phyloP scores from a whole-genome alignment of 2,329 filamentous ascomycete species.

The Exophiala phaeomuriformis region DNA sequence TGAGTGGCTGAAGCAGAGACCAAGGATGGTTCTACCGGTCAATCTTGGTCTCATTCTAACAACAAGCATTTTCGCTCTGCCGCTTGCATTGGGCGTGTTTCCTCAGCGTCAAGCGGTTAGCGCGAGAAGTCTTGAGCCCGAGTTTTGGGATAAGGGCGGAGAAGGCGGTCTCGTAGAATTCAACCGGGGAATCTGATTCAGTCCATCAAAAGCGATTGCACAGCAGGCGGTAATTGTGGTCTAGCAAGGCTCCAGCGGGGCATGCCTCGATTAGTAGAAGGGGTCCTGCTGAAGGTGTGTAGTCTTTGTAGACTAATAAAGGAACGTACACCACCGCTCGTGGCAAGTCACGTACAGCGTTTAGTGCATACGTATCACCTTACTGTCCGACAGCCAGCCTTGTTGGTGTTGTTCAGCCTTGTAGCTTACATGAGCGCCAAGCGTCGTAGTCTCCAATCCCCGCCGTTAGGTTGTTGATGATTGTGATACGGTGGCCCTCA shows the following conservation, averaged over 20 bases:
- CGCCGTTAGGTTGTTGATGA: not conserved
- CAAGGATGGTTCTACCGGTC: slow-evolving; percentile 68
- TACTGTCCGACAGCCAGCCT: not conserved
- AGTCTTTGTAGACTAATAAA: no score
- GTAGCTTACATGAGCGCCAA: not conserved
- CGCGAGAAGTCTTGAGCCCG: not conserved
- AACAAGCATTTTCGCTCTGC: slow-evolving; percentile 81
- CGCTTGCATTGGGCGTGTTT: slow-evolving; percentile 83
- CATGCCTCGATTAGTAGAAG: no score
- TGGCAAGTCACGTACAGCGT: no score
- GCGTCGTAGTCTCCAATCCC: not conserved
- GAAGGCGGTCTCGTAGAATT: slow-evolving; percentile 83
- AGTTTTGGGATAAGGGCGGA: slow-evolving; percentile 57
- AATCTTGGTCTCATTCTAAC: slow-evolving; percentile 81
- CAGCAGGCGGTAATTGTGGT: no score
- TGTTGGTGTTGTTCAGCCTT: not conserved
- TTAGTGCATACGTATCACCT: no score
- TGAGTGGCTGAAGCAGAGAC: slow-evolving; percentile 70
- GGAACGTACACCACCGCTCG: no score
- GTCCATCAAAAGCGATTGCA: no score
- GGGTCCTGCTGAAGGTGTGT: no score
- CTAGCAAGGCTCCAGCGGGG: no score
- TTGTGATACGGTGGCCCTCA: not conserved
- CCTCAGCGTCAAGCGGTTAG: slow-evolving; percentile 66
- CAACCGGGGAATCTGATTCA: slow-evolving; percentile 74